These are phyloP conservation scores for Ceratocystis diversiconidia DNA, from an alignment of 2,329 filamentous ascomycete genomes.

Conservation along the genomic window DNA sequence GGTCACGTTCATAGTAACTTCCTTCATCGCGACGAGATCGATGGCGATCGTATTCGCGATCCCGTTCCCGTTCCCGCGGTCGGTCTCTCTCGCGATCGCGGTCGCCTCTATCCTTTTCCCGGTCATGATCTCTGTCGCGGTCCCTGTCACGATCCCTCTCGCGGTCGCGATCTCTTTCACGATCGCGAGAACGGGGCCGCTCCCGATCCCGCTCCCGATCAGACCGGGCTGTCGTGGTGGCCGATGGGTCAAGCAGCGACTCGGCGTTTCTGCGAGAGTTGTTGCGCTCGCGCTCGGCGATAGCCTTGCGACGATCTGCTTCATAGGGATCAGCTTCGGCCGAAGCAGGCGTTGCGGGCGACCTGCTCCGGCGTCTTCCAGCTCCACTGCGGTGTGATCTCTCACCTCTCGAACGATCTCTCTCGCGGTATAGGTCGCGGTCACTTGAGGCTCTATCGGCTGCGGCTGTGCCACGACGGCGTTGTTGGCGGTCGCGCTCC, in stretches of 20 bases:
- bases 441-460: constrained; percentile 42
- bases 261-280: constrained; percentile 33
- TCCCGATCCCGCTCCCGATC: constrained; percentile 24
- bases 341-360: constrained; percentile 34
- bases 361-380: constrained; percentile 54
- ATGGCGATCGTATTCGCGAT: constrained; percentile 31
- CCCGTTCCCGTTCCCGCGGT: constrained; percentile 27
- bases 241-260: constrained; percentile 13
- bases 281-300: constrained; percentile 84
- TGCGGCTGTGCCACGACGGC: constrained; percentile 30
- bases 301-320: constrained; percentile 83
- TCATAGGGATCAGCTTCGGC: constrained; percentile 79
- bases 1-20: constrained; percentile 68
- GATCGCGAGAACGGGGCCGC: constrained; percentile 20
- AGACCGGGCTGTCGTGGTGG: constrained; percentile 27
- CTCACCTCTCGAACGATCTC: constrained; percentile 45
- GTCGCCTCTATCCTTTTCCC: constrained; percentile 49
- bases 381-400: constrained; percentile 41
- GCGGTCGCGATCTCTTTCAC: constrained; percentile 28
- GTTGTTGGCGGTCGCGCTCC: constrained; percentile 44
- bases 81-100: constrained; percentile 32
- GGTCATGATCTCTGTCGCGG: constrained; percentile 30
- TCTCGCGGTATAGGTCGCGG: constrained; percentile 42
- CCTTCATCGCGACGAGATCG: constrained; percentile 42
- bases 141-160: constrained; percentile 47